Percentiles rank a stretch among this genome's conserved stretches.
These are phyloP conservation scores for Aureobasidium sp. DNA, from an alignment of 2,329 filamentous ascomycete genomes.

Conservation along the genomic window DNA sequence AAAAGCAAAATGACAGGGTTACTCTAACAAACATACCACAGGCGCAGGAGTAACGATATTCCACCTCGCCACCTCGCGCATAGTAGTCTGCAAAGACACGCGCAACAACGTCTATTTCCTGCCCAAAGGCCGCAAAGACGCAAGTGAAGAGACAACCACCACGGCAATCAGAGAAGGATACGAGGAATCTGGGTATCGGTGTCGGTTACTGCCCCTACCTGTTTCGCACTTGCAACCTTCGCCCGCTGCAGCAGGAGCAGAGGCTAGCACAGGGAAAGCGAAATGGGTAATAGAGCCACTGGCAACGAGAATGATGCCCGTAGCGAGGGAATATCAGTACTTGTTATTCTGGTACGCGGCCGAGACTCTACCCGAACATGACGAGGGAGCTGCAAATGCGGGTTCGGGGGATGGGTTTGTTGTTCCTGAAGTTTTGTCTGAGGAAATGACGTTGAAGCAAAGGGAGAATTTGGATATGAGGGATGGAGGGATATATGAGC, in stretches of 20 bases:
- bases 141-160: conserved; percentile 33
- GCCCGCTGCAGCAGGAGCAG: conserved; percentile 20
- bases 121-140: conserved; percentile 41
- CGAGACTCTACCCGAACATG: conserved; percentile 32
- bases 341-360: conserved; percentile 39
- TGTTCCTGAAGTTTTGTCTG: conserved; percentile 22
- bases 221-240: conserved; percentile 35
- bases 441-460: conserved; percentile 28
- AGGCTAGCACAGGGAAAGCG: neutral
- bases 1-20: neutral
- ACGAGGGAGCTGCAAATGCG: neutral
- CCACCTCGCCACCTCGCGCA: conserved; percentile 36
- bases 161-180: conserved; percentile 42
- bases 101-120: conserved; percentile 37
- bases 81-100: conserved; percentile 40
- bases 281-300: conserved; percentile 35
- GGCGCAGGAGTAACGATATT: conserved; percentile 42
- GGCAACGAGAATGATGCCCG: conserved; percentile 37
- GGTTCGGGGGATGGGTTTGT: neutral
- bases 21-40: conserved; percentile 14
- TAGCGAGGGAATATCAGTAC: conserved; percentile 30
- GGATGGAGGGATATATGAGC: conserved; percentile 36
- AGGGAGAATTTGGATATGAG: conserved; percentile 32
- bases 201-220: conserved; percentile 39
- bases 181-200: conserved; percentile 43